These are phyloP conservation scores for Nemania abortiva DNA, from an alignment of 2,329 filamentous ascomycete species.

Conservation along the genomic window DNA sequence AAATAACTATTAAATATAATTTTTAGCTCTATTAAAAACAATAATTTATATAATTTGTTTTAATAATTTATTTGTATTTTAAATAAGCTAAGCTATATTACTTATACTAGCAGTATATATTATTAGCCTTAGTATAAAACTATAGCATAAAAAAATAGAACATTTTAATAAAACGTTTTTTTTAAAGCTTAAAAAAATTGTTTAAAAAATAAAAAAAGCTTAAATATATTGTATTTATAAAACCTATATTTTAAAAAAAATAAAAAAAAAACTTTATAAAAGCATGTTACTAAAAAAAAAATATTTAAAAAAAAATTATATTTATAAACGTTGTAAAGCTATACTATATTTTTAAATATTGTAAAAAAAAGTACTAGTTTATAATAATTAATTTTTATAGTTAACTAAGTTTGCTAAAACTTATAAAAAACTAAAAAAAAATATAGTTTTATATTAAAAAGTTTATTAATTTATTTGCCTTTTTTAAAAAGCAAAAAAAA, in stretches of 20 bases:
- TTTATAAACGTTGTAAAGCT: constrained; percentile 11
- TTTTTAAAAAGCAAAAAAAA: background rate
- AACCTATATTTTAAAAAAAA: constrained; percentile 2
- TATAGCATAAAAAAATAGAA: constrained; percentile 12
- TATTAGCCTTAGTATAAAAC: constrained; percentile 3
- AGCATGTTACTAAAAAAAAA: no score
- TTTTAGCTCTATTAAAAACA: background rate
- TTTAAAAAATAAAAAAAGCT: constrained; percentile 5
- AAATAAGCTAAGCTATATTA: background rate
- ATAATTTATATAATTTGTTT: background rate
- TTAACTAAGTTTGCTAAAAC: constrained; percentile 3
- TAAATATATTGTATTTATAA: constrained; percentile 13
- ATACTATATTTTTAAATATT: constrained; percentile 20
- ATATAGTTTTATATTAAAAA: background rate
- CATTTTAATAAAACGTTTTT: no score
- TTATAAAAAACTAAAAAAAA: constrained; percentile 6
- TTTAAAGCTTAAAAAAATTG: no score
- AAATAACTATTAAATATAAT: constrained; percentile 5
- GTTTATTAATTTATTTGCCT: background rate
- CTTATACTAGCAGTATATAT: background rate
- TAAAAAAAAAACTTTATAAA: no score
- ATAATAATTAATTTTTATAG: no score
- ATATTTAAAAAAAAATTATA: no score
- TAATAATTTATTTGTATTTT: constrained; percentile 4
- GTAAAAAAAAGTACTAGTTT: constrained; percentile 17